phyloP scores from a whole-genome alignment of 1,139 yeast genomes.

The Hansenula lynferdii region DNA sequence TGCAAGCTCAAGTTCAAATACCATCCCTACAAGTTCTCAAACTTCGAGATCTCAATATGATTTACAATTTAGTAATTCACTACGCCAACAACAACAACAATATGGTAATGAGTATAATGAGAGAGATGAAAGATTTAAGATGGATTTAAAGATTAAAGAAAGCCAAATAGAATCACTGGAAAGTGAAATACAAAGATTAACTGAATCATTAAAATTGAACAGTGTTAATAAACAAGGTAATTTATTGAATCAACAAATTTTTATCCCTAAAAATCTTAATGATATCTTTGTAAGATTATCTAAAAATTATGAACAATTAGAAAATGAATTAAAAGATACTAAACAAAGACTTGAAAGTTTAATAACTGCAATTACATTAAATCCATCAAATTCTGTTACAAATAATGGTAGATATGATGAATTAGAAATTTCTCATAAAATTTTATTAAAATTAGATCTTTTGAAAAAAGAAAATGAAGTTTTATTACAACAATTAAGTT shows the following conservation, averaged over 20 bases:
- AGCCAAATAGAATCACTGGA: slow-evolving; percentile 33
- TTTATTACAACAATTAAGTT: slow-evolving; percentile 64
- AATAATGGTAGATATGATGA: slow-evolving; percentile 60
- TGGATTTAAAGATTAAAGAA: slow-evolving; percentile 31
- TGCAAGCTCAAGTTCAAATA: too few species aligned
- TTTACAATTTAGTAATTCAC: too few species aligned
- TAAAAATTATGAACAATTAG: slow-evolving; percentile 20
- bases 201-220: slow-evolving; percentile 10
- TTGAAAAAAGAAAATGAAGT: slow-evolving; percentile 69
- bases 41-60: background rate
- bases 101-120: too few species aligned
- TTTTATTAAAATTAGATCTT: slow-evolving; percentile 56
- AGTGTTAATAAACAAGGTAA: background rate
- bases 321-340: slow-evolving; percentile 53
- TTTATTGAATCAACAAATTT: slow-evolving; percentile 1
- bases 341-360: slow-evolving; percentile 59
- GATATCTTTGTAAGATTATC: slow-evolving; percentile 18
- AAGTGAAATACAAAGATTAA: slow-evolving; percentile 29
- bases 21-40: background rate
- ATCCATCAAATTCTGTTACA: slow-evolving; percentile 38
- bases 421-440: slow-evolving; percentile 73
- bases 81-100: too few species aligned
- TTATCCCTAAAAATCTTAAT: slow-evolving; percentile 14
- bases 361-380: slow-evolving; percentile 47
- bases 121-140: slow-evolving; percentile 20